phyloP scores from a whole-genome alignment of 352 stramenopile genomes.

The Pythium angustatum region DNA sequence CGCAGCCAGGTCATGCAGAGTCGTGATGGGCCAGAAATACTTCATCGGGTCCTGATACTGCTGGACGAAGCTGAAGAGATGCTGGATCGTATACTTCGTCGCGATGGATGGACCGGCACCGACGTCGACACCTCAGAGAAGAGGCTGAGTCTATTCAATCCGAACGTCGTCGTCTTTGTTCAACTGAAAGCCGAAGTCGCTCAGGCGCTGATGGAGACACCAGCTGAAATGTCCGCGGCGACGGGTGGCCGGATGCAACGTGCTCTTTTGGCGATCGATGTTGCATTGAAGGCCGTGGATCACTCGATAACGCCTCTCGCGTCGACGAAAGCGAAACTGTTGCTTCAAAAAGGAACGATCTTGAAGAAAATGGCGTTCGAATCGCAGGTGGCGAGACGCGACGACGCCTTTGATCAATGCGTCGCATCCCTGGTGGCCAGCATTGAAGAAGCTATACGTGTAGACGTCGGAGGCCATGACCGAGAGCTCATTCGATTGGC shows the following conservation, averaged over 20 bases:
- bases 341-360: constrained; percentile 53
- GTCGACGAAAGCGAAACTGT: constrained; percentile 42
- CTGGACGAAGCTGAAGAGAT: constrained; percentile 41
- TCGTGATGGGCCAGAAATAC: neutral
- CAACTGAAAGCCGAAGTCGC: constrained; percentile 51
- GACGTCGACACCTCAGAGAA: constrained; percentile 26
- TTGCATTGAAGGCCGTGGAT: constrained; percentile 38
- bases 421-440: constrained; percentile 14
- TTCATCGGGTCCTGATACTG: constrained; percentile 3
- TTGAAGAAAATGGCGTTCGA: constrained; percentile 40
- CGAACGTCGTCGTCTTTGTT: constrained; percentile 52
- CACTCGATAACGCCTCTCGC: constrained; percentile 49
- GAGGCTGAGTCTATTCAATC: constrained; percentile 57
- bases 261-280: constrained; percentile 37
- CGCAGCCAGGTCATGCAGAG: constrained; percentile 12
- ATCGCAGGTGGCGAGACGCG: too few relatives aligned
- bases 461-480: constrained; percentile 50
- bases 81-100: constrained; percentile 47
- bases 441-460: constrained; percentile 39
- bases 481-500: constrained; percentile 49
- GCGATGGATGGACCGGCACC: constrained; percentile 64
- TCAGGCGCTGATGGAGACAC: constrained; percentile 49
- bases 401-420: constrained; percentile 11
- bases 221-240: neutral
- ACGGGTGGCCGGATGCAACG: neutral